Evolutionary conservation across 140 eudicot species (phyloP).

Genomic region (Anethum foeniculum): DNA sequence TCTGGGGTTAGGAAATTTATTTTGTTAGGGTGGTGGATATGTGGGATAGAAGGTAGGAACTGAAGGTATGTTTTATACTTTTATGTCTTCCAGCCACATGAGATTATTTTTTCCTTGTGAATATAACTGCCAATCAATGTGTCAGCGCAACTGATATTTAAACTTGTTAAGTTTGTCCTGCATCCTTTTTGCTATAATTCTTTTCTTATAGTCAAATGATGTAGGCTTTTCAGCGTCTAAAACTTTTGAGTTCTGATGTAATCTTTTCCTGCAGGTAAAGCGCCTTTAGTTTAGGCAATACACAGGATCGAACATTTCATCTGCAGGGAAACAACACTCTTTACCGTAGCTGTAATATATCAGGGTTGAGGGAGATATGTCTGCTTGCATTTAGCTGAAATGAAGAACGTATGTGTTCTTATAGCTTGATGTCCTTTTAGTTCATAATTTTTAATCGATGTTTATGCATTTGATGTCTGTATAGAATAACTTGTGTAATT

Average conservation of each 20-base stretch:
- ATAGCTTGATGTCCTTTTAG: neutral
- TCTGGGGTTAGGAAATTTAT: neutral
- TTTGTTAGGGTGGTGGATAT: neutral
- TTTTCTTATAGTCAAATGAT: neutral
- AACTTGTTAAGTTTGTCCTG: neutral
- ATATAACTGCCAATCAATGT: neutral
- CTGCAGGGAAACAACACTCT: neutral
- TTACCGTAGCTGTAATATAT: slow-evolving; percentile 3
- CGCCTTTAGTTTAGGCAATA: neutral
- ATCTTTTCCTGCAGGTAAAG: slow-evolving; percentile 12
- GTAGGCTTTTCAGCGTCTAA: neutral
- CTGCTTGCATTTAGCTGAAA: slow-evolving; percentile 28
- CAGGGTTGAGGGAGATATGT: slow-evolving; percentile 22
- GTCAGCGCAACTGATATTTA: neutral
- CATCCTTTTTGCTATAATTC: neutral
- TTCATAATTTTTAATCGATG: neutral
- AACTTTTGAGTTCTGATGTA: neutral
- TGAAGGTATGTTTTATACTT: neutral
- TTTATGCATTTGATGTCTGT: neutral
- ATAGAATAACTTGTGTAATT: neutral
- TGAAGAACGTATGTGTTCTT: slow-evolving; percentile 27
- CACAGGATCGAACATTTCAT: neutral
- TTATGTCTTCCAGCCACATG: neutral
- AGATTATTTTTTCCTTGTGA: neutral
- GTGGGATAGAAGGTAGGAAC: neutral